phyloP scores from a whole-genome alignment of 208 protist genomes.

The Borovskyia barvae region DNA sequence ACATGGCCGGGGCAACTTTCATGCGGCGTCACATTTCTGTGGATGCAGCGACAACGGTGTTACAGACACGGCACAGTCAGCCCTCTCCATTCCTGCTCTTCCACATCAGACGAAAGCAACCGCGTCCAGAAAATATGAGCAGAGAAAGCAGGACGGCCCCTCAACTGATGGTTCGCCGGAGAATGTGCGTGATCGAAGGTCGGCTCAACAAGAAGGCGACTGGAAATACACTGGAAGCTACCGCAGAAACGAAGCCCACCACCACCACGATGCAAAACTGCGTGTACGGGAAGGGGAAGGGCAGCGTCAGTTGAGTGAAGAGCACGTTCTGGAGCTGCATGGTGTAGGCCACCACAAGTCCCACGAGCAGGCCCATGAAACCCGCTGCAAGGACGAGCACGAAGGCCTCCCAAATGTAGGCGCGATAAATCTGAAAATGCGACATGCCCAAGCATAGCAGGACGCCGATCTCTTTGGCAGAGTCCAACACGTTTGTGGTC shows the following conservation, averaged over 20 bases:
- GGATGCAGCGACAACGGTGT: no score
- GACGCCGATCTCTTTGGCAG: constrained; percentile 95
- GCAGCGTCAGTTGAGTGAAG: constrained; percentile 89
- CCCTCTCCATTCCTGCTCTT: no score
- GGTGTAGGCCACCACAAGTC: constrained; percentile 85
- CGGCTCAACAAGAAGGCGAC: constrained; percentile 43
- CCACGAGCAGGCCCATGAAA: constrained; percentile 90
- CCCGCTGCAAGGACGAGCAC: constrained; percentile 90
- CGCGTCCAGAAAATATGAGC: no score
- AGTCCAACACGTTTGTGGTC: constrained; percentile 91
- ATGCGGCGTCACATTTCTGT: no score
- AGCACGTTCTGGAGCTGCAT: constrained; percentile 90
- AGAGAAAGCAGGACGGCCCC: no score
- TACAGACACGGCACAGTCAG: no score
- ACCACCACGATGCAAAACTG: constrained; percentile 57
- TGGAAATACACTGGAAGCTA: constrained; percentile 60
- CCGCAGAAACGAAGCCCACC: constrained; percentile 43
- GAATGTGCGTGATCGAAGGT: constrained; percentile 65
- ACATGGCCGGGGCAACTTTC: no score
- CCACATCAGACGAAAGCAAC: no score
- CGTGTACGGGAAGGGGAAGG: constrained; percentile 89
- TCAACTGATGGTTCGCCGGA: constrained; percentile 41
- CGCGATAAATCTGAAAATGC: constrained; percentile 69
- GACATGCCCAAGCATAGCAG: constrained; percentile 89
- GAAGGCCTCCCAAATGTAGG: constrained; percentile 96